Evolutionary conservation across 768 basidiomycete species (phyloP).

Genomic region (Lepiota brunneoincarnata): DNA sequence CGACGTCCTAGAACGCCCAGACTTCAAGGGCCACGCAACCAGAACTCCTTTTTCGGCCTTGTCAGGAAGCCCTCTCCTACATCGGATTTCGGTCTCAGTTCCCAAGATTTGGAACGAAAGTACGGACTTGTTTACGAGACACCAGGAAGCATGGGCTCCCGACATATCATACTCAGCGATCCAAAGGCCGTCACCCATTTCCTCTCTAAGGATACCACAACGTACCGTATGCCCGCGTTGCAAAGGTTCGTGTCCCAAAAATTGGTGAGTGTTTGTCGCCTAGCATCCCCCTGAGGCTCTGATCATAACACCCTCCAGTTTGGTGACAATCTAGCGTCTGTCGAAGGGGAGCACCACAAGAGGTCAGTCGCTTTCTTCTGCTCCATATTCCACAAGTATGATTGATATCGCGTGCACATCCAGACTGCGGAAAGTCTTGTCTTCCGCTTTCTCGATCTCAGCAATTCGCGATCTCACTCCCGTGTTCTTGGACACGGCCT

Average conservation of each 20-base stretch:
- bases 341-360: slow-evolving; percentile 43
- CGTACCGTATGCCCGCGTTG: slow-evolving; percentile 38
- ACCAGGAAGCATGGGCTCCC: slow-evolving; percentile 31
- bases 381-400: neutral
- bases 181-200: slow-evolving; percentile 51
- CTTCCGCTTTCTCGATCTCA: slow-evolving; percentile 50
- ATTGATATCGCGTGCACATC: neutral
- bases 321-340: slow-evolving; percentile 35
- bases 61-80: no score
- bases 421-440: slow-evolving; percentile 47
- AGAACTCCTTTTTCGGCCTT: no score
- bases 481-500: slow-evolving; percentile 48
- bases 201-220: slow-evolving; percentile 44
- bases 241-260: slow-evolving; percentile 31
- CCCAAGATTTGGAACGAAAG: slow-evolving; percentile 43
- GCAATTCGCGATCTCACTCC: slow-evolving; percentile 42
- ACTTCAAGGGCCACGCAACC: no score
- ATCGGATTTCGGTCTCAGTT: slow-evolving; percentile 26
- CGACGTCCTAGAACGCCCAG: no score
- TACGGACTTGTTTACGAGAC: slow-evolving; percentile 45
- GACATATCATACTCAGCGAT: slow-evolving; percentile 36
- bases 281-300: neutral
- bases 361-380: slow-evolving; percentile 27
- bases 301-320: slow-evolving; percentile 21
- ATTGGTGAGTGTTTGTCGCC: slow-evolving; percentile 25